A percentile compares a stretch with the other conserved stretches of the same genome.
Conservation (phyloP, 306 rosid genomes). For the Macrotyloma uniflorum region DNA sequence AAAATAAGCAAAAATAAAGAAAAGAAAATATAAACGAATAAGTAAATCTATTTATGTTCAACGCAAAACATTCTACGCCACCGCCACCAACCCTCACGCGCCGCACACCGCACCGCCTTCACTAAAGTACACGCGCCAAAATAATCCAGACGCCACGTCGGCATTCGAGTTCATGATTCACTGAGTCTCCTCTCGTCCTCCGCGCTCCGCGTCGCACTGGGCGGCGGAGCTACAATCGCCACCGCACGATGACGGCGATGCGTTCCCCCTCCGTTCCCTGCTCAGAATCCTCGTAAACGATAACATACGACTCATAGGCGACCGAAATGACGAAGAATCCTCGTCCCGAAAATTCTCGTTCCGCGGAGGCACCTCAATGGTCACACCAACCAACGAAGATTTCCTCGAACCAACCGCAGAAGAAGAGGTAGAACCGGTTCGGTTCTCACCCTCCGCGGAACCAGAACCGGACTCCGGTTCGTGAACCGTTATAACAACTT, state of each 20-base stretch:
- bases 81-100: conserved; percentile 18
- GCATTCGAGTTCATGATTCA: conserved; percentile 34
- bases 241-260: conserved; percentile 54
- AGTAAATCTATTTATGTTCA: background rate
- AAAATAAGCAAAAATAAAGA: background rate
- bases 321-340: conserved; percentile 55
- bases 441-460: background rate
- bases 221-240: conserved; percentile 40
- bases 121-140: background rate
- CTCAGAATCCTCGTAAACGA: conserved; percentile 75
- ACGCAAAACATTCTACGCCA: conserved; percentile 16
- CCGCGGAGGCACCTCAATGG: conserved; percentile 66
- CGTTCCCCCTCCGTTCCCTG: conserved; percentile 51
- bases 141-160: conserved; percentile 16
- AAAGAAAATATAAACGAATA: background rate
- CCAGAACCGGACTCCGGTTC: conserved; percentile 48
- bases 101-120: conserved; percentile 10
- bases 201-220: conserved; percentile 56
- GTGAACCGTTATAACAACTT: conserved; percentile 22
- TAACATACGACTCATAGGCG: conserved; percentile 80
- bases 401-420: conserved; percentile 56
- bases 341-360: conserved; percentile 44
- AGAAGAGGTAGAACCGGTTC: conserved; percentile 24
- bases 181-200: conserved; percentile 43
- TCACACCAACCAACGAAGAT: conserved; percentile 47